Evolutionary conservation across 495 filamentous ascomycete species (phyloP).

Genomic region (Penicillium atrosanguineum): DNA sequence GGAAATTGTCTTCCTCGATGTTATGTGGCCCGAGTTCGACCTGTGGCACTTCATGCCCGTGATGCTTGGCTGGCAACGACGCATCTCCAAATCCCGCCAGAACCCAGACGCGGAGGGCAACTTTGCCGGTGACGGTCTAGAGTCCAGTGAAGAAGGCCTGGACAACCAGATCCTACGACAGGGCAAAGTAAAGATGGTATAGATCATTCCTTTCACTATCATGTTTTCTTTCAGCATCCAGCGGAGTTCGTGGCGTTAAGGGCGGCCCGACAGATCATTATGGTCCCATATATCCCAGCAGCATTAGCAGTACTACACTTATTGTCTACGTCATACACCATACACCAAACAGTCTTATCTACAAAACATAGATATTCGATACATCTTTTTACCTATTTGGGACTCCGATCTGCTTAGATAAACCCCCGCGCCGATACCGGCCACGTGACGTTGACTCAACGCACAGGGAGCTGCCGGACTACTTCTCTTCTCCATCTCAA

Average conservation of each 20-base stretch:
- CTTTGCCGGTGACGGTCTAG: constrained; percentile 37
- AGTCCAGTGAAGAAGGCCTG: constrained; percentile 25
- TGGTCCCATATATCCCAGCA: constrained; percentile 9
- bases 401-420: constrained; percentile 10
- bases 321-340: constrained; percentile 5
- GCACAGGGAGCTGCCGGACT: constrained; percentile 2
- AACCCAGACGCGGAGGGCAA: constrained; percentile 44
- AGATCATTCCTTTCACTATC: constrained; percentile 9
- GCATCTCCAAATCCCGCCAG: constrained; percentile 48
- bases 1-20: constrained; percentile 86
- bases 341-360: background rate
- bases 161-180: constrained; percentile 23
- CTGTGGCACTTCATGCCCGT: constrained; percentile 93
- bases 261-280: constrained; percentile 8
- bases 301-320: constrained; percentile 10
- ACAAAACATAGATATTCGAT: background rate
- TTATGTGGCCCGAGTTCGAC: constrained; percentile 95
- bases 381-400: background rate
- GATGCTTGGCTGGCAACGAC: constrained; percentile 84
- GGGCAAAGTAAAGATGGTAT: constrained; percentile 33
- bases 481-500: constrained; percentile 11
- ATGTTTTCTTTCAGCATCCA: constrained; percentile 15
- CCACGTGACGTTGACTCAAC: constrained; percentile 28
- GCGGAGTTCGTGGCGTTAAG: constrained; percentile 19
- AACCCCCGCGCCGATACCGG: constrained; percentile 28